Conservation (phyloP, 2,329 filamentous ascomycete species). For the Alternaria brassicicola region DNA sequence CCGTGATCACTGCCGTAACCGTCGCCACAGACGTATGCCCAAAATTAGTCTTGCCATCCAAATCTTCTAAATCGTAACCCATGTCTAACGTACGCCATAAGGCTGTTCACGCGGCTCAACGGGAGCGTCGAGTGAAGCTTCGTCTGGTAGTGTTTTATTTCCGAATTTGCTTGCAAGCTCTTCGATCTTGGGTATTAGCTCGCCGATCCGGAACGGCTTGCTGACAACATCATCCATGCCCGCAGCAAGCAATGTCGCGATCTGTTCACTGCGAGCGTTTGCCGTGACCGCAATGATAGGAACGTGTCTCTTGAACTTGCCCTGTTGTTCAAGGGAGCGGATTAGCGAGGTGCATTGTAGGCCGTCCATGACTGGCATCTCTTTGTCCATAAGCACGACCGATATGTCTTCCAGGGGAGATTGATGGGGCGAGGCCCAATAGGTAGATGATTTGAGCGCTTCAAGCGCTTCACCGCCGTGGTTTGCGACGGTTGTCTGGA, state of each 20-base stretch:
- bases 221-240: conserved; percentile 58
- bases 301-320: conserved; percentile 43
- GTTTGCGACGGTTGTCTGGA: conserved; percentile 55
- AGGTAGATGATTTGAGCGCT: conserved; percentile 51
- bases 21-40: not conserved
- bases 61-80: not conserved
- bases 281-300: conserved; percentile 53
- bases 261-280: conserved; percentile 50
- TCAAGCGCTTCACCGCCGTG: conserved; percentile 58
- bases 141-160: not conserved
- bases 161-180: conserved; percentile 47
- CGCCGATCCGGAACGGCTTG: conserved; percentile 59
- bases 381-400: conserved; percentile 49
- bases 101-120: not conserved
- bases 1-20: not conserved
- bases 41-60: not conserved
- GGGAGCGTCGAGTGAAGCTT: not conserved
- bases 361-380: conserved; percentile 53
- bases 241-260: conserved; percentile 45
- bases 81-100: conserved; percentile 1
- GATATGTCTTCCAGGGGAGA: conserved; percentile 25
- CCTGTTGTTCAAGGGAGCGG: conserved; percentile 45
- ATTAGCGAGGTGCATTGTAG: conserved; percentile 48
- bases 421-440: conserved; percentile 44
- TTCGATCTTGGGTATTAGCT: conserved; percentile 59